Conservation (phyloP, 805 yeast species). For the Wickerhamiella shivajii region DNA sequence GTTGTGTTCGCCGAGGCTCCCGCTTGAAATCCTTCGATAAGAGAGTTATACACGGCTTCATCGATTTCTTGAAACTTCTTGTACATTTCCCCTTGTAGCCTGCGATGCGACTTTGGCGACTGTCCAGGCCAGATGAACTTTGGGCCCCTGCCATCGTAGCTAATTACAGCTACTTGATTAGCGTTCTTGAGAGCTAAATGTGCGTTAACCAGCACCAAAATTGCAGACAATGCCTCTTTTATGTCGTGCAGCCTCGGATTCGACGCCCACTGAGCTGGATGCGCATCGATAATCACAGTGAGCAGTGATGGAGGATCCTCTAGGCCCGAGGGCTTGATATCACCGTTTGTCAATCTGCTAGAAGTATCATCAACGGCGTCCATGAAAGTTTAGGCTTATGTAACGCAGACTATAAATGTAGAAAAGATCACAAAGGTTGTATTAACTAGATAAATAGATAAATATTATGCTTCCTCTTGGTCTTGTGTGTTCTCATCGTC, state of each 20-base stretch:
- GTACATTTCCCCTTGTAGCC: constrained; percentile 40
- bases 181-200: constrained; percentile 76
- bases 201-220: constrained; percentile 69
- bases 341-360: constrained; percentile 13
- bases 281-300: constrained; percentile 62
- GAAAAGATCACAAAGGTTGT: constrained; percentile 5
- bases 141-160: constrained; percentile 59
- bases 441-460: no score
- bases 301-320: constrained; percentile 70
- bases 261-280: constrained; percentile 53
- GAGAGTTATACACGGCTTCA: constrained; percentile 39
- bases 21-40: constrained; percentile 11
- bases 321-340: constrained; percentile 13
- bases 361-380: constrained; percentile 25
- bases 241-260: constrained; percentile 26
- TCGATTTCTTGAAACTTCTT: constrained; percentile 72
- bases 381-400: constrained; percentile 18
- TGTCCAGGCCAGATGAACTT: constrained; percentile 48
- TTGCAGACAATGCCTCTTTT: constrained; percentile 44
- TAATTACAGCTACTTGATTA: constrained; percentile 69
- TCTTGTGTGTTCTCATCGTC: constrained; percentile 24
- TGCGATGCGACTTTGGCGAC: not conserved
- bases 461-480: constrained; percentile 5
- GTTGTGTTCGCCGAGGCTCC: constrained; percentile 44
- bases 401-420: not conserved